phyloP scores from a whole-genome alignment of 1,284 basidiomycete species.

The Kalmanozyma brasiliensis region DNA sequence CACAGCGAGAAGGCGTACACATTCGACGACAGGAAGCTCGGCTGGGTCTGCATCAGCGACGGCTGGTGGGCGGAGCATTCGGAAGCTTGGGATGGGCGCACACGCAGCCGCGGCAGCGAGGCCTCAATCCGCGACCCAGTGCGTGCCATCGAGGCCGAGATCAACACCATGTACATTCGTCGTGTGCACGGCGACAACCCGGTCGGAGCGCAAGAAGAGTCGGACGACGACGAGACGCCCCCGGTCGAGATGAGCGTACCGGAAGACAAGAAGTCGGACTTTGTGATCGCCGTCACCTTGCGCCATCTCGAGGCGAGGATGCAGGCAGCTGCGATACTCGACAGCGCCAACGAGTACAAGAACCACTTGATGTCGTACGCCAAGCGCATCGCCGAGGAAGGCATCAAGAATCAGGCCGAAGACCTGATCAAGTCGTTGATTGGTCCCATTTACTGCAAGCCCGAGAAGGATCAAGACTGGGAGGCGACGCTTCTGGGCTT shows the following conservation, averaged over 20 bases:
- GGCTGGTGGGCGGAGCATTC: slow-evolving; percentile 59
- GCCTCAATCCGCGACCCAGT: slow-evolving; percentile 52
- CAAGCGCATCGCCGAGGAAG: slow-evolving; percentile 60
- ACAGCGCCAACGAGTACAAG: slow-evolving; percentile 61
- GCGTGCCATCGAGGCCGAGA: slow-evolving; percentile 55
- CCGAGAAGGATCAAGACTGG: slow-evolving; percentile 45
- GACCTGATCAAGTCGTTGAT: slow-evolving; percentile 61
- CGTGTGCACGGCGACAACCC: slow-evolving; percentile 40
- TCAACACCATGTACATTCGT: slow-evolving; percentile 55
- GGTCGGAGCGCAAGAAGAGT: slow-evolving; percentile 35
- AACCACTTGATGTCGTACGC: slow-evolving; percentile 54
- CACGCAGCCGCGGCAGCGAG: slow-evolving; percentile 47
- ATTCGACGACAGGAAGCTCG: slow-evolving; percentile 52
- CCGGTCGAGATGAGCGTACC: slow-evolving; percentile 46
- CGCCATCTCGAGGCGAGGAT: slow-evolving; percentile 65
- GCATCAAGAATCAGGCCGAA: slow-evolving; percentile 61
- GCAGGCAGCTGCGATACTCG: slow-evolving; percentile 58
- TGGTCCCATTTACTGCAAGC: slow-evolving; percentile 63
- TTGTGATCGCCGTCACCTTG: slow-evolving; percentile 52
- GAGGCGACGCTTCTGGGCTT: slow-evolving; percentile 39
- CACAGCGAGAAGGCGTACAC: slow-evolving; percentile 57
- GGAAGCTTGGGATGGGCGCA: slow-evolving; percentile 58
- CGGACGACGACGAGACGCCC: slow-evolving; percentile 29
- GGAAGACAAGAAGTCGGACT: slow-evolving; percentile 46
- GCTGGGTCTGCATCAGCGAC: slow-evolving; percentile 57